A percentile compares a stretch with the other conserved stretches of the same genome.
Evolutionary conservation across 345 rosid genomes (phyloP).

Genomic region (Ceriops decandra): DNA sequence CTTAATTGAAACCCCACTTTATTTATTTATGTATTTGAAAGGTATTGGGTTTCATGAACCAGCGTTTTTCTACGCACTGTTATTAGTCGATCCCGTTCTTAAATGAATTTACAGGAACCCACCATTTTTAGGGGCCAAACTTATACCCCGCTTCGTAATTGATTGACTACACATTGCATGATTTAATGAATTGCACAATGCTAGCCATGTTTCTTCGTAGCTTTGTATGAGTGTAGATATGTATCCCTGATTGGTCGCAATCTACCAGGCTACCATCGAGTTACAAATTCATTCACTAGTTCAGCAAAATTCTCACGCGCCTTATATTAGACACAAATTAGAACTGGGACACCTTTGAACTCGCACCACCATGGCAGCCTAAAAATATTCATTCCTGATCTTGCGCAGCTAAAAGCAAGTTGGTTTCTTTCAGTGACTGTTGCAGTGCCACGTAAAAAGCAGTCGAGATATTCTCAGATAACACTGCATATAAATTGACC

Average conservation of each 20-base stretch:
- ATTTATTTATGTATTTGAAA: too few species aligned
- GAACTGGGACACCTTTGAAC: too few species aligned
- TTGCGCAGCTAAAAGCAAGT: neutral
- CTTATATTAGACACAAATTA: too few species aligned
- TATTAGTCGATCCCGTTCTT: neutral
- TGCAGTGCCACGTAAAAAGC: neutral
- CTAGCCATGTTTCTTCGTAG: neutral
- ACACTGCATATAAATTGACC: neutral
- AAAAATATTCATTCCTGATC: neutral
- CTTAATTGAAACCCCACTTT: too few species aligned
- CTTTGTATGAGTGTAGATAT: neutral
- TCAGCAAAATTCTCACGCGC: neutral
- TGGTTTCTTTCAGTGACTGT: neutral
- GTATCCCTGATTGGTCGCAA: neutral
- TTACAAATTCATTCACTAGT: neutral
- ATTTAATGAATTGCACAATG: neutral
- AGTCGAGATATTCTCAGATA: neutral
- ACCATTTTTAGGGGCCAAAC: too few species aligned
- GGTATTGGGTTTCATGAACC: neutral
- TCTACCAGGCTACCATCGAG: neutral
- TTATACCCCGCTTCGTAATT: constrained; percentile 18
- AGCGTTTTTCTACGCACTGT: neutral
- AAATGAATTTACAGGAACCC: too few species aligned
- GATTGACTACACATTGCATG: constrained; percentile 7
- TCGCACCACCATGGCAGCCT: too few species aligned